Conservation (phyloP, 768 basidiomycete species). For the Suillus variegatus region DNA sequence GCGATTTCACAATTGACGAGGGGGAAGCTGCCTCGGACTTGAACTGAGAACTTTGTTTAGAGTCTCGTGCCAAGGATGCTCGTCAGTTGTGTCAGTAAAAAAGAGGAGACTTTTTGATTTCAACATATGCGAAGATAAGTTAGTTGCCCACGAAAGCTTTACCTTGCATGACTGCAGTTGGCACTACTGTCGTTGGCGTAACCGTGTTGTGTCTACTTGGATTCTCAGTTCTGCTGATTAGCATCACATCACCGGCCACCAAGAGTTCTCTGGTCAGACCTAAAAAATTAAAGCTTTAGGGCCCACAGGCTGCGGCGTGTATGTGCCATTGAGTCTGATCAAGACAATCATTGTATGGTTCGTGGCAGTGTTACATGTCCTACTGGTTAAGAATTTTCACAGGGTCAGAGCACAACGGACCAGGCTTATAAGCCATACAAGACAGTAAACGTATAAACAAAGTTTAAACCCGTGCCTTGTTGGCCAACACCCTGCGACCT, state of each 20-base stretch:
- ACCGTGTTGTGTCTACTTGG: neutral
- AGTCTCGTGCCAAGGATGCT: neutral
- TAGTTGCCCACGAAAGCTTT: neutral
- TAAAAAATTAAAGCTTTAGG: neutral
- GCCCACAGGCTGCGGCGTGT: neutral
- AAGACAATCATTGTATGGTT: neutral
- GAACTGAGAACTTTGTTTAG: neutral
- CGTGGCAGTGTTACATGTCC: neutral
- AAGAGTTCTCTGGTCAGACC: neutral
- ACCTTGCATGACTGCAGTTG: neutral
- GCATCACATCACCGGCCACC: neutral
- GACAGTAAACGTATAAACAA: too few species aligned
- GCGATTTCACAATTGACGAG: neutral
- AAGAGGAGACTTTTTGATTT: neutral
- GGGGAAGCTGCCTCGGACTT: neutral
- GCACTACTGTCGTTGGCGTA: neutral
- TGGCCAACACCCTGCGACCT: neutral
- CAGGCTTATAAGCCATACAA: neutral
- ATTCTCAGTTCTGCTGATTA: neutral
- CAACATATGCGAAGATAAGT: neutral
- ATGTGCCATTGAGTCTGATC: neutral
- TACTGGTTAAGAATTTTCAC: neutral
- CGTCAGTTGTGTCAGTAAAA: neutral
- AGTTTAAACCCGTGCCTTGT: neutral
- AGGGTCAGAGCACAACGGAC: neutral